Evolutionary conservation across 371 early-diverging fungal species (phyloP).

Genomic region (Amoeboradix gromovi): DNA sequence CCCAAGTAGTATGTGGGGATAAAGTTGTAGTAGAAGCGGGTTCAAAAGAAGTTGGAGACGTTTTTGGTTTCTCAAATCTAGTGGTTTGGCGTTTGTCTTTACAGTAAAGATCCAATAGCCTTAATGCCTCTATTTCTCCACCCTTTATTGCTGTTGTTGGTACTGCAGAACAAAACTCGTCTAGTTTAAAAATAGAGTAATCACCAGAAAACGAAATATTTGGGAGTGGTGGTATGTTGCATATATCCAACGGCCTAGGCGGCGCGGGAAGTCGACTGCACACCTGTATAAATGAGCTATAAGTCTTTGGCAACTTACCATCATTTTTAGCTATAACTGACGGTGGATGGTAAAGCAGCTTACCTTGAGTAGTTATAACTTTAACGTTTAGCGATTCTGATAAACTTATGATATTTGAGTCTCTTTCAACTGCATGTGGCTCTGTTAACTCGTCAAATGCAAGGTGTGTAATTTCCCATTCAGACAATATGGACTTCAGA

Average conservation of each 20-base stretch:
- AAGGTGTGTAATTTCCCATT: conserved; percentile 1
- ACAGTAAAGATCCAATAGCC: conserved; percentile 2
- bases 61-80: conserved; percentile 10
- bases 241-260: conserved; percentile 1
- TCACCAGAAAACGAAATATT: not conserved
- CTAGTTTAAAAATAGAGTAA: conserved; percentile 2
- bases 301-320: conserved; percentile 7
- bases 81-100: conserved; percentile 2
- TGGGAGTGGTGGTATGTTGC: not conserved
- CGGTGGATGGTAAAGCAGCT: conserved; percentile 6
- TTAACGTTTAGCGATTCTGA: conserved; percentile 1
- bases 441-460: conserved; percentile 5
- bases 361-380: conserved; percentile 2
- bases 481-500: conserved; percentile 1
- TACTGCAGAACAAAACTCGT: conserved; percentile 2
- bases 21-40: conserved; percentile 9
- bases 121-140: conserved; percentile 8
- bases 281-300: conserved; percentile 3
- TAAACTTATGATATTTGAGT: conserved; percentile 2
- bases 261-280: conserved; percentile 3
- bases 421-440: conserved; percentile 5
- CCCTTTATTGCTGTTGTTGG: conserved; percentile 2
- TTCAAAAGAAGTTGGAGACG: conserved; percentile 6
- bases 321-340: conserved; percentile 4
- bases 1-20: too few species aligned